A percentile compares a stretch with the other conserved stretches of the same genome.
These are phyloP conservation scores for Euryodendron excelsum DNA, from an alignment of 148 eudicot species.

Conservation along the genomic window DNA sequence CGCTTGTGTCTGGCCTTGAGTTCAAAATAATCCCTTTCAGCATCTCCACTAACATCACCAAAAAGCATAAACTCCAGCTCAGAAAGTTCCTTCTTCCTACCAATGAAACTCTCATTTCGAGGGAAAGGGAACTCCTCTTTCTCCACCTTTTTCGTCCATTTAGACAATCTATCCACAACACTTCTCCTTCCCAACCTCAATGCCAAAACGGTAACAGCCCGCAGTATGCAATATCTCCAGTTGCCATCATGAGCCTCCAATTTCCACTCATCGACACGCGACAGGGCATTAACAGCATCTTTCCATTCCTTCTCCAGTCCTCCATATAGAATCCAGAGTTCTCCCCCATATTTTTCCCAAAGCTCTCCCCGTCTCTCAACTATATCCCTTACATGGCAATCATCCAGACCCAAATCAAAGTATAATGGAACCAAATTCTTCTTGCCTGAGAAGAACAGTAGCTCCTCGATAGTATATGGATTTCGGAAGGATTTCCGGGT, in stretches of 20 bases:
- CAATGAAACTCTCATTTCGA: conserved; percentile 79
- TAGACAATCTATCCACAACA: conserved; percentile 69
- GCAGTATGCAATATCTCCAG: conserved; percentile 90
- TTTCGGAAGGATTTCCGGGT: conserved; percentile 73
- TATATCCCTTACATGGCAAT: conserved; percentile 86
- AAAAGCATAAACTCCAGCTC: conserved; percentile 93
- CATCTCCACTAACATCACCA: conserved; percentile 81
- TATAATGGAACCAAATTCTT: conserved; percentile 87
- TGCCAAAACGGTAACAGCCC: conserved; percentile 73
- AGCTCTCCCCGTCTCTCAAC: conserved; percentile 76
- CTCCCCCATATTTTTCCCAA: conserved; percentile 84
- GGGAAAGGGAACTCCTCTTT: conserved; percentile 93
- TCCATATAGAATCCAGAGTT: conserved; percentile 75
- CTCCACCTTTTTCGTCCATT: conserved; percentile 84
- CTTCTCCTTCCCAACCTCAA: conserved; percentile 95
- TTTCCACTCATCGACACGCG: conserved; percentile 94
- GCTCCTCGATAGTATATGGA: conserved; percentile 90
- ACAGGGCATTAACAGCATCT: conserved; percentile 73
- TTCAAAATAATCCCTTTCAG: conserved; percentile 79
- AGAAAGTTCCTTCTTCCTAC: conserved; percentile 80
- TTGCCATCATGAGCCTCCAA: conserved; percentile 80
- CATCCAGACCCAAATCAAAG: conserved; percentile 83
- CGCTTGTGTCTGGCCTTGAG: conserved; percentile 70
- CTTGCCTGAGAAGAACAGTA: conserved; percentile 77
- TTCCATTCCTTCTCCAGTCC: conserved; percentile 96